phyloP scores from a whole-genome alignment of 2,329 filamentous ascomycete species.

The Colletotrichum australisinense region DNA sequence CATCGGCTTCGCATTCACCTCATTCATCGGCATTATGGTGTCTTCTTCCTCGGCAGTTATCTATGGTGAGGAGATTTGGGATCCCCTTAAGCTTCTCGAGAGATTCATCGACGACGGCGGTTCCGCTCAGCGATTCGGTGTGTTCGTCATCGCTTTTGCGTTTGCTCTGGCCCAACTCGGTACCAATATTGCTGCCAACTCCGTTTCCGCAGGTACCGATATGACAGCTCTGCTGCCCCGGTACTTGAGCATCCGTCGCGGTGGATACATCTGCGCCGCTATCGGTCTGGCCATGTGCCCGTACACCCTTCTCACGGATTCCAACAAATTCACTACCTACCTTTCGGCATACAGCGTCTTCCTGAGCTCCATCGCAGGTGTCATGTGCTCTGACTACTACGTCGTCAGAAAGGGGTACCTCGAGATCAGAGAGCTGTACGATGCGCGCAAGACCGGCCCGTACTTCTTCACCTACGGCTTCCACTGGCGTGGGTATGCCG shows the following conservation, averaged over 20 bases:
- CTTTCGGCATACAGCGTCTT: conserved; percentile 94
- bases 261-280: conserved; percentile 85
- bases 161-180: conserved; percentile 86
- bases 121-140: conserved; percentile 76
- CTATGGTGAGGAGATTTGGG: conserved; percentile 75
- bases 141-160: conserved; percentile 77
- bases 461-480: conserved; percentile 83
- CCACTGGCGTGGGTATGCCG: conserved; percentile 85
- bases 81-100: conserved; percentile 75
- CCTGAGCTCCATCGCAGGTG: conserved; percentile 92
- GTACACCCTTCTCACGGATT: conserved; percentile 79
- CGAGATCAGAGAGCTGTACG: conserved; percentile 83
- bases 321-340: conserved; percentile 91
- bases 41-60: conserved; percentile 79
- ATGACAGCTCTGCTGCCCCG: conserved; percentile 84
- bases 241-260: conserved; percentile 86
- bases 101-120: conserved; percentile 76
- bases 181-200: conserved; percentile 90
- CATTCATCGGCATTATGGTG: conserved; percentile 85
- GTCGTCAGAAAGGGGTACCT: conserved; percentile 85
- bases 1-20: conserved; percentile 79
- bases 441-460: conserved; percentile 70
- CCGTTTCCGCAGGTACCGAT: conserved; percentile 84
- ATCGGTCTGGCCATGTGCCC: conserved; percentile 89
- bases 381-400: conserved; percentile 92